Conservation (phyloP, 2,329 filamentous ascomycete genomes). For the Cladophialophora bantiana region DNA sequence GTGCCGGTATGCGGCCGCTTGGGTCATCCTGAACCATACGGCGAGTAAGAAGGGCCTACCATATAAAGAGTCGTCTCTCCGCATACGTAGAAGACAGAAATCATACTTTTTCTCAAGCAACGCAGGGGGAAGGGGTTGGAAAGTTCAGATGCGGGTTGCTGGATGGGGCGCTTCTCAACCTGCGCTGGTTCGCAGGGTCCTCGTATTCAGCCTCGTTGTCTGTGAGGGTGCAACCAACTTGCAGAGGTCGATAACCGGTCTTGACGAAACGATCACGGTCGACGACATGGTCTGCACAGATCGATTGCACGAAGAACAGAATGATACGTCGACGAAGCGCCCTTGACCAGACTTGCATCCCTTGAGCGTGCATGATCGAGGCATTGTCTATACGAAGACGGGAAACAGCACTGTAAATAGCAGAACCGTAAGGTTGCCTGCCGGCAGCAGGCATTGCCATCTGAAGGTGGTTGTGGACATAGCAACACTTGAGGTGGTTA, state of each 20-base stretch:
- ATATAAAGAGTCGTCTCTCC: not conserved
- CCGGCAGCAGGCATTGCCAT: not conserved
- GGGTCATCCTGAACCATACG: not conserved
- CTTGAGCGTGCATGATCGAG: not conserved
- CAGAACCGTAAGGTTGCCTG: not conserved
- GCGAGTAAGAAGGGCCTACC: not conserved
- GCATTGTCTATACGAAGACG: not conserved
- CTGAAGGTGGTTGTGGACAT: not conserved
- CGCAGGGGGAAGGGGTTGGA: not conserved
- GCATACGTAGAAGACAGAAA: not conserved
- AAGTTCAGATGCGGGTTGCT: not conserved
- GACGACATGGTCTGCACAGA: not conserved
- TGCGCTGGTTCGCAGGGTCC: not conserved
- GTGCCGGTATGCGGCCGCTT: not conserved
- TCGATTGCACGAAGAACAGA: not conserved
- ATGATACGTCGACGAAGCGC: slow-evolving; percentile 18
- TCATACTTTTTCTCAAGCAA: not conserved
- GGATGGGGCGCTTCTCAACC: not conserved
- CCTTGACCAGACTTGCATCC: not conserved
- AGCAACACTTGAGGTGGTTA: not conserved
- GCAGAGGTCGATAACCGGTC: not conserved
- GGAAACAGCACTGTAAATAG: not conserved
- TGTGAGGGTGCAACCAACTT: not conserved
- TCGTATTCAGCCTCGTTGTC: not conserved
- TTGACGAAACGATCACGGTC: not conserved